These are phyloP conservation scores for Phytophthora macrochlamydospora DNA, from an alignment of 352 stramenopile genomes.

Conservation along the genomic window DNA sequence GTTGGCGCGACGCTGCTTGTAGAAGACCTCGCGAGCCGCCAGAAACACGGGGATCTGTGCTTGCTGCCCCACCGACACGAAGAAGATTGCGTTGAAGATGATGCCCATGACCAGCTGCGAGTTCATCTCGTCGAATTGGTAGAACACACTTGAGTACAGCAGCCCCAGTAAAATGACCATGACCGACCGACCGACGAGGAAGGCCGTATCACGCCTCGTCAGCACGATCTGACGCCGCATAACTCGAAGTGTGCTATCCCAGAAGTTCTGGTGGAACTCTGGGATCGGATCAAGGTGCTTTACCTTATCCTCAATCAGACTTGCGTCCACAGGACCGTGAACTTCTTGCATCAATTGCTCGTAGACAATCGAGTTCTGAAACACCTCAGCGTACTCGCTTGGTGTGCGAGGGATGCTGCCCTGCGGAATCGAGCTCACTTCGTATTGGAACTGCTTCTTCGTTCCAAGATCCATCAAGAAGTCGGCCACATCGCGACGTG, in stretches of 20 bases:
- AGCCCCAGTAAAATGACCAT: conserved; percentile 38
- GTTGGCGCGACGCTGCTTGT: not conserved
- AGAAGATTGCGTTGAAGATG: conserved; percentile 69
- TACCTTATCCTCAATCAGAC: conserved; percentile 39
- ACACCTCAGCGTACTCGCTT: conserved; percentile 13
- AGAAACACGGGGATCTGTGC: not conserved
- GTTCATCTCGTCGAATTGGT: conserved; percentile 21
- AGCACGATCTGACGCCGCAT: conserved; percentile 41
- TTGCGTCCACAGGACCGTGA: not conserved
- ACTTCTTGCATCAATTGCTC: not conserved
- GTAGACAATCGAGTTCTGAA: not conserved
- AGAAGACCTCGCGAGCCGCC: not conserved
- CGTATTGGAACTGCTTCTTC: conserved; percentile 32
- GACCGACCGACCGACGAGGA: conserved; percentile 25
- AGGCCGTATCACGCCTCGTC: conserved; percentile 34
- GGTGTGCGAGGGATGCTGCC: conserved; percentile 7
- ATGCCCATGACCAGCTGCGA: conserved; percentile 53
- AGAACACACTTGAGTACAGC: conserved; percentile 12
- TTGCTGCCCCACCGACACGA: conserved; percentile 32
- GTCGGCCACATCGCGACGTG: conserved; percentile 80
- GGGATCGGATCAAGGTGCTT: conserved; percentile 75
- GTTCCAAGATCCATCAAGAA: conserved; percentile 76
- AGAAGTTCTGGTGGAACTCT: conserved; percentile 23
- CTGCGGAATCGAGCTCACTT: not conserved
- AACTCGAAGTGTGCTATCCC: conserved; percentile 10